These are phyloP conservation scores for Malassezia brasiliensis DNA, from an alignment of 1,284 basidiomycete species.

Conservation along the genomic window DNA sequence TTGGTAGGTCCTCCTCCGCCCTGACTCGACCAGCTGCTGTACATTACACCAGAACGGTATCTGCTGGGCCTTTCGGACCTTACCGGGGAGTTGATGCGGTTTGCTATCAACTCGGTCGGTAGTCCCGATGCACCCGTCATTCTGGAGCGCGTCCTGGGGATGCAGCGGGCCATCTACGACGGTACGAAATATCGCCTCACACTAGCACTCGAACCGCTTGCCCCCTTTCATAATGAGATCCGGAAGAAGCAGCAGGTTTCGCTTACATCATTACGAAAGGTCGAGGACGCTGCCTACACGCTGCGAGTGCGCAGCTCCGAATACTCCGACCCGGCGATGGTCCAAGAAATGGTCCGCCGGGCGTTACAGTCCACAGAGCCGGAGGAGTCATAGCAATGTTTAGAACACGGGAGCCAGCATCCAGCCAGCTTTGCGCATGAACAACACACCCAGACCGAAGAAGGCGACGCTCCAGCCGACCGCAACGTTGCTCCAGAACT, in stretches of 20 bases:
- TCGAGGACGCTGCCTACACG: constrained; percentile 60
- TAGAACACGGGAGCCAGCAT: constrained; percentile 35
- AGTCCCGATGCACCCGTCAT: constrained; percentile 19
- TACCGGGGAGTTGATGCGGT: constrained; percentile 94
- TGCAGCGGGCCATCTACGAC: constrained; percentile 26
- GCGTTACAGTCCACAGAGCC: constrained; percentile 5
- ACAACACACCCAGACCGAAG: constrained; percentile 34
- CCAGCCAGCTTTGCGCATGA: constrained; percentile 33
- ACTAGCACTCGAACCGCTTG: constrained; percentile 67
- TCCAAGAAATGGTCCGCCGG: constrained; percentile 14
- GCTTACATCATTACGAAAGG: constrained; percentile 73
- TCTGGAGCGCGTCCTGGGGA: constrained; percentile 24
- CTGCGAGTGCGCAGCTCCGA: constrained; percentile 14
- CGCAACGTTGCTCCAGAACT: constrained; percentile 37
- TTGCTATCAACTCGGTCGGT: constrained; percentile 56
- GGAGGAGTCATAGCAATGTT: background rate
- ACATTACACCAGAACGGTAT: constrained; percentile 64
- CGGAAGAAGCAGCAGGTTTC: constrained; percentile 81
- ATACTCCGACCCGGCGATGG: constrained; percentile 10
- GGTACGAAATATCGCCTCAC: constrained; percentile 1
- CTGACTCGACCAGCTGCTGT: constrained; percentile 4
- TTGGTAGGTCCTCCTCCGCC: background rate
- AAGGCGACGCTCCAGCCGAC: constrained; percentile 35
- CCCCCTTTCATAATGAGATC: constrained; percentile 62
- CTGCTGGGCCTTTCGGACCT: constrained; percentile 84